Evolutionary conservation across 352 stramenopile genomes (phyloP), one percentile per base, ranked within the genome.

Genomic region (Saprolegnia parasitica): DNA sequence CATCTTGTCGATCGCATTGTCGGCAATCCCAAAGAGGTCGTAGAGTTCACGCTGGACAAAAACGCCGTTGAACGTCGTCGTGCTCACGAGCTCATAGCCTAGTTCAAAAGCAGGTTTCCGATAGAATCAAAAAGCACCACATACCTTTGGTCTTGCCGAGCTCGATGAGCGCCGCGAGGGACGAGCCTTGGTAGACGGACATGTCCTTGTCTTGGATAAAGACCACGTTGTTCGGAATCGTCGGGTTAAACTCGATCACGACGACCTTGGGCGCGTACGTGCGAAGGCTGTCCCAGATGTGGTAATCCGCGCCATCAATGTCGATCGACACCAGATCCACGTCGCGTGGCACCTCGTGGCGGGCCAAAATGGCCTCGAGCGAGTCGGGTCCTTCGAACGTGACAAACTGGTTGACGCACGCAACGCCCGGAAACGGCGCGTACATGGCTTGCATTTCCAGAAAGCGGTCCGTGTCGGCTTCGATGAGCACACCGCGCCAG

Each of bases 231-330:
- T 87, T 77, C 3, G 83, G 82, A 74, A 94, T 94, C 46, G 83
- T 88, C 11, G 86, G 86, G 73, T 94, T 94, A 72, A 90, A 91
- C 74, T 94, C 84, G 40, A 92, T 82, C 63, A 84, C 83, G 60
- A 89, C 77, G 26, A 94, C 76, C 65, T 81, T 80, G 21, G 84
- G 75, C 47, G 37, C 60, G 65, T 78, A 89, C 5, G 42, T n/a
- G 29, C 58, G 60, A 15, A 90, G 50, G 64, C 83, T 76, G 39
- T 81, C 62, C 60, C 81, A 79, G 29, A 94, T 65, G 76, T 87
- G 87, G 76, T 94, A 94, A 68, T 94, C 86, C 0, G 77, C 76
- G 46, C 86, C 86, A 67, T 92, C 86, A 1, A 94, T 76, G 72
- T 92, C 86, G 71, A 94, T 89, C 18, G 74, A 84, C 26, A 94